Evolutionary conservation across 345 rosid species (phyloP).

Genomic region (Geranium rotundifolium): DNA sequence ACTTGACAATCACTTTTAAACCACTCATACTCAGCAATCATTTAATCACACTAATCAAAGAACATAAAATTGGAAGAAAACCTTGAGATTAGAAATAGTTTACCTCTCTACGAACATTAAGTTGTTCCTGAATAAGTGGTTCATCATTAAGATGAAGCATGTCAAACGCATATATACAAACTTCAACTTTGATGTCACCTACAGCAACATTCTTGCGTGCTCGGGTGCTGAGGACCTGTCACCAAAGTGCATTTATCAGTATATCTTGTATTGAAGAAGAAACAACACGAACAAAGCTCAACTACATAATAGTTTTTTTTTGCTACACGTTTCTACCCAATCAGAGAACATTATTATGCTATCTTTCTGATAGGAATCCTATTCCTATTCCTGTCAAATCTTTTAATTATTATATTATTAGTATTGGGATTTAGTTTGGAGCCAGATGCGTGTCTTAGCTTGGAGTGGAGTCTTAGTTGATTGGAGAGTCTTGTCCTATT

Average conservation of each 20-base stretch:
- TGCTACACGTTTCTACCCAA: neutral
- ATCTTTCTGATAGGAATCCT: too few relatives aligned
- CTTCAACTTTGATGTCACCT: constrained; percentile 81
- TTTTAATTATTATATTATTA: too few relatives aligned
- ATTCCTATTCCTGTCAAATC: too few relatives aligned
- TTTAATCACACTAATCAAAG: neutral
- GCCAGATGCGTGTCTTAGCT: too few relatives aligned
- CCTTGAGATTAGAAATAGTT: constrained; percentile 1
- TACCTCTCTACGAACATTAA: constrained; percentile 78
- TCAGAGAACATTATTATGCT: neutral
- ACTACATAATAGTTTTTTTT: too few relatives aligned
- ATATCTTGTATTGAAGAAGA: neutral
- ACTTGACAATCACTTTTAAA: neutral
- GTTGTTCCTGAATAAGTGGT: constrained; percentile 67
- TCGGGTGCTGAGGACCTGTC: constrained; percentile 67
- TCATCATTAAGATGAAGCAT: constrained; percentile 67
- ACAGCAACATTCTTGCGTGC: constrained; percentile 77
- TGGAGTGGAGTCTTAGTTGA: too few relatives aligned
- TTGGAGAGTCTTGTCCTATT: too few relatives aligned
- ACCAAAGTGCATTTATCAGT: constrained; percentile 4
- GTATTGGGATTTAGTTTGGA: too few relatives aligned
- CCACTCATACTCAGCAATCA: neutral
- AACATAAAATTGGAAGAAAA: neutral
- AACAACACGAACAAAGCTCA: neutral
- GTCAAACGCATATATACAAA: constrained; percentile 91